A percentile compares a stretch with the other conserved stretches of the same genome.
These are phyloP conservation scores for Candida nemodendra DNA, from an alignment of 805 yeast genomes.

Conservation along the genomic window DNA sequence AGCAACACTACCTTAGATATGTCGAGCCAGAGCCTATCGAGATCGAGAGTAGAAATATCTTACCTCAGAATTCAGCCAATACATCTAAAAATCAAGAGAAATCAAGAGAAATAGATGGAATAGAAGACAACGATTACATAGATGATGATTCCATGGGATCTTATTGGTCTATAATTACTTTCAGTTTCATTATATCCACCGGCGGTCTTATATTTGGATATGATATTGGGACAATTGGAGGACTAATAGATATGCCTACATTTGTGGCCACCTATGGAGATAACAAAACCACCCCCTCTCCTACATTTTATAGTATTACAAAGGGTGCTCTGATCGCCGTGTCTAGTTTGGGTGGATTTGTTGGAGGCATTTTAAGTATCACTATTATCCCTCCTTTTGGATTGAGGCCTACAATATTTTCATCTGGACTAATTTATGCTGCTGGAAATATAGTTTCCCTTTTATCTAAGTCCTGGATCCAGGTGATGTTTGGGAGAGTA, in stretches of 20 bases:
- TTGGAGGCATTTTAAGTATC: conserved; percentile 31
- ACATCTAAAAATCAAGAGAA: too few relatives aligned
- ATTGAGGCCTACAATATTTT: conserved; percentile 21
- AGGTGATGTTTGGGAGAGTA: conserved; percentile 29
- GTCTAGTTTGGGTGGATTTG: conserved; percentile 32
- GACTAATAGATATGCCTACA: conserved; percentile 30
- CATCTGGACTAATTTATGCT: conserved; percentile 21
- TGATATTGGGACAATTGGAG: conserved; percentile 39
- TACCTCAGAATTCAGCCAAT: too few relatives aligned
- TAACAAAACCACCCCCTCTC: conserved; percentile 1
- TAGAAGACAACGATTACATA: too few relatives aligned
- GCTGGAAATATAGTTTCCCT: conserved; percentile 22
- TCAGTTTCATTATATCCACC: conserved; percentile 26
- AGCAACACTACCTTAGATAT: background rate
- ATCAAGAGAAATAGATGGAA: too few relatives aligned
- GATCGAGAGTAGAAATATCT: too few relatives aligned
- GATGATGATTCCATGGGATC: conserved; percentile 20
- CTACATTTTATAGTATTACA: conserved; percentile 21
- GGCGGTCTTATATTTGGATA: conserved; percentile 37
- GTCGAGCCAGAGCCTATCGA: background rate
- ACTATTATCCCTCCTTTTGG: conserved; percentile 28
- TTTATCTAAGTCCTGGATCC: conserved; percentile 22
- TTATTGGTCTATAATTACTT: conserved; percentile 21
- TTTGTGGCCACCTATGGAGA: conserved; percentile 29
- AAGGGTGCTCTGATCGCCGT: conserved; percentile 32